Evolutionary conservation across 1,284 basidiomycete species (phyloP).

Genomic region (Heterobasidion irregulare): DNA sequence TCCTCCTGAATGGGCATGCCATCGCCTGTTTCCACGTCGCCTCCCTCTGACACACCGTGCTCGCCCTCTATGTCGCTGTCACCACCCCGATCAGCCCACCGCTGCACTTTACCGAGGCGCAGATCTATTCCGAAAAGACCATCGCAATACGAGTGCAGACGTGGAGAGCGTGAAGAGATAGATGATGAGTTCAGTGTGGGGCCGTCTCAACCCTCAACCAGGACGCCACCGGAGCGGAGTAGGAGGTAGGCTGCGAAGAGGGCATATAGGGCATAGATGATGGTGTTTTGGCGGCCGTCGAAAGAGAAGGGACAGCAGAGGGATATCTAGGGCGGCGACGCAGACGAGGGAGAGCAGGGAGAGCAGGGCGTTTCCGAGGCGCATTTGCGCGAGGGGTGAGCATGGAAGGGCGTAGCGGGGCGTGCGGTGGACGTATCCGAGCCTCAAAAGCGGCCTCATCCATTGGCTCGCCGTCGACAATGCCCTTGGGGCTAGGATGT

Average conservation of each 20-base stretch:
- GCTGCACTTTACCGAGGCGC: too few species aligned
- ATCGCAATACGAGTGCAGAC: too few species aligned
- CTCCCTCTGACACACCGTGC: too few species aligned
- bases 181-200: constrained; percentile 52
- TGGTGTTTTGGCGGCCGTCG: constrained; percentile 27
- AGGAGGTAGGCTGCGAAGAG: constrained; percentile 56
- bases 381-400: constrained; percentile 29
- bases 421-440: constrained; percentile 34
- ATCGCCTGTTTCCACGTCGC: too few species aligned
- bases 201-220: too few species aligned
- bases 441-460: constrained; percentile 67
- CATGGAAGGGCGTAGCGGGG: not conserved
- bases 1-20: too few species aligned
- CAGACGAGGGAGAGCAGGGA: constrained; percentile 34
- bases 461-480: constrained; percentile 70
- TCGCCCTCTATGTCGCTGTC: too few species aligned
- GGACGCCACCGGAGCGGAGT: constrained; percentile 36
- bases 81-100: too few species aligned
- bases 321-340: constrained; percentile 39
- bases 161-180: constrained; percentile 59
- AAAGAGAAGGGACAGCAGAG: constrained; percentile 9
- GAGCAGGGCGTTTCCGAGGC: constrained; percentile 46
- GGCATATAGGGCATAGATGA: constrained; percentile 41
- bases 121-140: too few species aligned
- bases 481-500: constrained; percentile 67